Evolutionary conservation across 2,329 filamentous ascomycete genomes (phyloP), one percentile per base, ranked within the genome.

Genomic region (Xylaria sp.): DNA sequence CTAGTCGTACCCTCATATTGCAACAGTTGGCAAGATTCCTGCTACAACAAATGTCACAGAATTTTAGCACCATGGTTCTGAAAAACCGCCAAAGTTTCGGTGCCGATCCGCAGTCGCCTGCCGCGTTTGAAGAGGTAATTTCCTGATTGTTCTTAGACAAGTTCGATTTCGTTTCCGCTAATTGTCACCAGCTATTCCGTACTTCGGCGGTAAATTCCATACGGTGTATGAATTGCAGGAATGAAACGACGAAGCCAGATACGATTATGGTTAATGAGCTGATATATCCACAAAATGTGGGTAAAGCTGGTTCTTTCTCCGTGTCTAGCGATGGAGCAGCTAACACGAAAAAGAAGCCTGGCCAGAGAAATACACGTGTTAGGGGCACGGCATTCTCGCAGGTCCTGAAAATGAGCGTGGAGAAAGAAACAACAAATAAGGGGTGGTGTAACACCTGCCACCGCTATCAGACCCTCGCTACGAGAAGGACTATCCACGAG

Each of bases 361-460:
- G 79, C 6, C 73, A 74, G 19, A 78, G 85, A 57, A 84, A 82
- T 60, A 75, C 78, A 45, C 84, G 84, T 75, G 77, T 78, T 51
- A 83, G 78, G 55, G 85, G 81, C 74, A 84, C 81, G 70, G 92
- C 84, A 54, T 99, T 99, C 75, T 96, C 93, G 0, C 91, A 95
- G 72, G 88, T 97, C 49, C 80, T 99, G n/a, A 97, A 97, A 75
- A 88, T 88, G 55, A 97, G 93, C 67, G 89, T 99, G 31, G 94
- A 98, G 77, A 85, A 92, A 56, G 92, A 97, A 75, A 91, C 91
- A 11, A 92, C 92, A 49, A 93, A 91, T 46, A 88, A 94, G 71
- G 95, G 95, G 6, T 99, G 94, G 94, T 99, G 95, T 74, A 90
- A 90, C 67, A 88, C 90, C 72, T 99, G 96, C 74, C 91, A 93